Evolutionary conservation across 306 rosid species (phyloP), one percentile per base, ranked within the genome.

Genomic region (Gastrolobium bilobum): DNA sequence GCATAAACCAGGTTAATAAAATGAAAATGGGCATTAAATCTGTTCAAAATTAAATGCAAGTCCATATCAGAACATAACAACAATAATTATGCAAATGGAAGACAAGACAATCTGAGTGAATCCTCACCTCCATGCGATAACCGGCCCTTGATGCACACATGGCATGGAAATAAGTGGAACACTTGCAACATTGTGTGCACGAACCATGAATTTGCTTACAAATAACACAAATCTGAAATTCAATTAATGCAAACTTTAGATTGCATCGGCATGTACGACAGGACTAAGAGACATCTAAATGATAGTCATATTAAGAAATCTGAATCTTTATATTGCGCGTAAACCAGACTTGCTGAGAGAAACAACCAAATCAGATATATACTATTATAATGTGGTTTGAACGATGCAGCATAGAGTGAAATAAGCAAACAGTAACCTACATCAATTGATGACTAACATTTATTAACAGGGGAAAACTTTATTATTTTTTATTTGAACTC

Each of bases 101-200:
- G 43, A 29, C 43, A 47, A 40, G 44, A 74, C 29, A 69, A 42
- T 60, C 10, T 1, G 20, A 73, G 57, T 43, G 29, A 60, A 61
- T 51, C 31, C 88, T 79, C 82, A 93, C 98, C 94, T 93, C 97
- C 97, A 93, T 91, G 46, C 97, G 89, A 83, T 90, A 93, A 75
- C 98, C 98, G 8, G 98, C 98, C 82, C 98, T 84, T 79, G 97
- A 93, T 62, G 98, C 98, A 84, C 98, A 93, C 98, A 93, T 93
- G 72, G 93, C 97, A 84, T 93, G 98, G 84, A 81, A 93, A 90
- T 88, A 93, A 73, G 98, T 93, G 46, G 97, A 91, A 47, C 98
- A 93, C 86, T 91, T 90, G 93, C 97, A 88, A 81, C 98, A 93
- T 73, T 90, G 95, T 56, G 91, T 93, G 87, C 97, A 93, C 0